Evolutionary conservation across 257 asterid genomes (phyloP).

Genomic region (Linderniella brevidens): DNA sequence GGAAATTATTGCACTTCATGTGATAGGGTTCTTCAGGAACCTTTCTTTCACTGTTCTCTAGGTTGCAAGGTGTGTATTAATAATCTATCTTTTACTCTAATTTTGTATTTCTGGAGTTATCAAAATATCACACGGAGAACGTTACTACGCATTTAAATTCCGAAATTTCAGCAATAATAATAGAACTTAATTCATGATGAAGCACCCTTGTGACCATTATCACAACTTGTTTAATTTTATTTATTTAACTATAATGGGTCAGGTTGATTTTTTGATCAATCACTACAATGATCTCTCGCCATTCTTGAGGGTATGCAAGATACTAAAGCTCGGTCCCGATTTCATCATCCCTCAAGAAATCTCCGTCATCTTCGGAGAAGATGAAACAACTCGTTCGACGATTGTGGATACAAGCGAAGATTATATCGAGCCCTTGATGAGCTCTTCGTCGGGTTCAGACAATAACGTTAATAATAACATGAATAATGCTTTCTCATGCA

Average conservation of each 20-base stretch:
- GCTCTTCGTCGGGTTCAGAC: slow-evolving; percentile 58
- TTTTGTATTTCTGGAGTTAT: too few species aligned
- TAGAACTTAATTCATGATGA: too few species aligned
- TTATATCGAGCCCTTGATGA: slow-evolving; percentile 19
- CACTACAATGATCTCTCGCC: slow-evolving; percentile 62
- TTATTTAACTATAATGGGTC: background rate
- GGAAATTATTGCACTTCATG: slow-evolving; percentile 91
- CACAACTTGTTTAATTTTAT: too few species aligned
- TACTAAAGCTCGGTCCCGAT: slow-evolving; percentile 73
- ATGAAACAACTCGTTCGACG: slow-evolving; percentile 42
- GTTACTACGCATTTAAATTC: too few species aligned
- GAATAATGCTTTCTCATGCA: slow-evolving; percentile 30
- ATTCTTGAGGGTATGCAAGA: slow-evolving; percentile 61
- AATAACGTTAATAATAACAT: slow-evolving; percentile 26
- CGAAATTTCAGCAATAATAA: too few species aligned
- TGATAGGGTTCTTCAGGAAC: slow-evolving; percentile 83
- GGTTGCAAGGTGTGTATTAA: slow-evolving; percentile 99
- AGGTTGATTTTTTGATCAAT: slow-evolving; percentile 68
- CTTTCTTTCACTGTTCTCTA: slow-evolving; percentile 79
- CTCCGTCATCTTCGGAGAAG: slow-evolving; percentile 21
- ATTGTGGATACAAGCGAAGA: slow-evolving; percentile 44
- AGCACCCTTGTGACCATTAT: too few species aligned
- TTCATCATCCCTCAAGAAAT: slow-evolving; percentile 50
- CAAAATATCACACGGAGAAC: too few species aligned
- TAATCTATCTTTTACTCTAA: too few species aligned